These are phyloP conservation scores for Chrysoporthe austroafricana DNA, from an alignment of 2,329 filamentous ascomycete genomes.

Conservation along the genomic window DNA sequence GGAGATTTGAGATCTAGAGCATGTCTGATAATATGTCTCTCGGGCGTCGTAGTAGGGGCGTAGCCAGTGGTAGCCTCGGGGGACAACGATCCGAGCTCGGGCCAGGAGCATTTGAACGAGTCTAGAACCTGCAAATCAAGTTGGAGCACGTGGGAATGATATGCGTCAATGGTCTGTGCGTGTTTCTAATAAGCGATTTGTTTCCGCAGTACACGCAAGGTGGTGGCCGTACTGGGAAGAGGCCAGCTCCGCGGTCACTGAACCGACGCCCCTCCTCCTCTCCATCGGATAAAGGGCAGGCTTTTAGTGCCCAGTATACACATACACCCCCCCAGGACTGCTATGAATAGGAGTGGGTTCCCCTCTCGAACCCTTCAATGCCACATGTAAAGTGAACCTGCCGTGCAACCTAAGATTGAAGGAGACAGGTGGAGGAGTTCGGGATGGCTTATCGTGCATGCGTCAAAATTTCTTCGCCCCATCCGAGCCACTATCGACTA, in stretches of 20 bases:
- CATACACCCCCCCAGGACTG: background rate
- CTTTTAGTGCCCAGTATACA: background rate
- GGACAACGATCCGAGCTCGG: background rate
- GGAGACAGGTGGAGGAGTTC: conserved; percentile 10
- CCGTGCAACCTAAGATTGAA: background rate
- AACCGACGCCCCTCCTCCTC: too few relatives aligned
- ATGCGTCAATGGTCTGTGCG: too few relatives aligned
- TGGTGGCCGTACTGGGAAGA: too few relatives aligned
- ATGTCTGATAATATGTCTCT: too few relatives aligned
- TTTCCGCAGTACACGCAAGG: too few relatives aligned
- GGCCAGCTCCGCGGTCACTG: too few relatives aligned
- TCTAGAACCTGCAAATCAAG: background rate
- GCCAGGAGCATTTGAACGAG: background rate
- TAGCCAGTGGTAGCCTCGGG: background rate
- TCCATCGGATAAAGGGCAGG: too few relatives aligned
- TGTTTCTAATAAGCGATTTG: too few relatives aligned
- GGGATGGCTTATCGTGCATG: background rate
- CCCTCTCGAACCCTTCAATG: background rate
- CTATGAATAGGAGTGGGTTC: background rate
- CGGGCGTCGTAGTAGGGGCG: background rate
- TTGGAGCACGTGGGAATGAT: background rate
- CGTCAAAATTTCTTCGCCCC: background rate
- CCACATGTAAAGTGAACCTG: conserved; percentile 6
- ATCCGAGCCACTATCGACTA: background rate
- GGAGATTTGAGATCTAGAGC: too few relatives aligned